Conservation (phyloP, 129 eudicot species). For the Tagetes patula region DNA sequence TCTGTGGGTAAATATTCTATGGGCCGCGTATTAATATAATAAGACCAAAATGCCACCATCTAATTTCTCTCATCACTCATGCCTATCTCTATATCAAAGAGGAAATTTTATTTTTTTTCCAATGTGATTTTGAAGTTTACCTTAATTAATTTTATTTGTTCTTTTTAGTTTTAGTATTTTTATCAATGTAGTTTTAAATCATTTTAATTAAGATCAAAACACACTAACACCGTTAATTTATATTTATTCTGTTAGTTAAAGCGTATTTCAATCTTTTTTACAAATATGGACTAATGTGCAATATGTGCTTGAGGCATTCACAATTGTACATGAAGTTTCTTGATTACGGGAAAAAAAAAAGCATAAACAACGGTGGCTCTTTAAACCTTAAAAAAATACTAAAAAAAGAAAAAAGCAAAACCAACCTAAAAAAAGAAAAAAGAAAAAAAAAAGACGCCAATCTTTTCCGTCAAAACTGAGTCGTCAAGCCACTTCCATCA, state of each 20-base stretch:
- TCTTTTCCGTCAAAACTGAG: conserved; percentile 45
- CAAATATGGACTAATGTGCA: too few species aligned
- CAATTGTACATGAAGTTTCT: conserved; percentile 38
- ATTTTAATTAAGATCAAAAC: too few species aligned
- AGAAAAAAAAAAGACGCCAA: conserved; percentile 12
- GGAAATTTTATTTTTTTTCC: too few species aligned
- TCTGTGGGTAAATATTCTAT: conserved; percentile 29
- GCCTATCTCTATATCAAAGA: not conserved
- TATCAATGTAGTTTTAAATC: too few species aligned
- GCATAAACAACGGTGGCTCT: not conserved
- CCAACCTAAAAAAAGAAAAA: not conserved
- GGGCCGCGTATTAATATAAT: not conserved
- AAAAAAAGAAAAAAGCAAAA: not conserved
- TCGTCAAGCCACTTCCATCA: not conserved
- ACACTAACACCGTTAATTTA: too few species aligned
- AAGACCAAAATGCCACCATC: too few species aligned
- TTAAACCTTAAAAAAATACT: not conserved
- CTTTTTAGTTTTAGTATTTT: too few species aligned
- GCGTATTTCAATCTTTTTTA: not conserved
- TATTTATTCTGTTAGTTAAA: too few species aligned
- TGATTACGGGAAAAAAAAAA: conserved; percentile 22
- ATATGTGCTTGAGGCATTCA: conserved; percentile 9
- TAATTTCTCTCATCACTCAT: not conserved
- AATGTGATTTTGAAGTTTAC: too few species aligned
- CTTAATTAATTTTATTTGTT: too few species aligned